Percentiles rank a stretch among this genome's conserved stretches.
Conservation (phyloP, 345 rosid species). For the Pelargonium nanum region DNA sequence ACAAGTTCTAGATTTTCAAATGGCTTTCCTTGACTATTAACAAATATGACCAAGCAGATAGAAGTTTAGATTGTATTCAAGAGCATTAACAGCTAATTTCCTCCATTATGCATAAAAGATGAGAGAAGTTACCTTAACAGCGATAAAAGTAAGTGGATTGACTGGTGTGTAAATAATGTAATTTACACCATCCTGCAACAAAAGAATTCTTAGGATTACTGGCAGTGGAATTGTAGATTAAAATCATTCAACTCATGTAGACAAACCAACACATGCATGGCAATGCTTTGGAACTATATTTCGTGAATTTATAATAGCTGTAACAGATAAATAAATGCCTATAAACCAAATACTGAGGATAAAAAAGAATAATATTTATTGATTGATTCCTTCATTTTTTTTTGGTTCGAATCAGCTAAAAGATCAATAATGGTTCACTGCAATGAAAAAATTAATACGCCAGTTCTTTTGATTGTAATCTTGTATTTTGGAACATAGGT, state of each 20-base stretch:
- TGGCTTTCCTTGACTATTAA: neutral
- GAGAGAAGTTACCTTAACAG: slow-evolving; percentile 49
- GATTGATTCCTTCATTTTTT: too few relatives aligned
- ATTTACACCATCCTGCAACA: slow-evolving; percentile 78
- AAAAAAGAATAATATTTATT: too few relatives aligned
- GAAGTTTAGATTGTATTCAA: slow-evolving; percentile 1
- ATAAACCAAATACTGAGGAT: too few relatives aligned
- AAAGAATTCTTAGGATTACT: slow-evolving; percentile 6
- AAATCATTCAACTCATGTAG: neutral
- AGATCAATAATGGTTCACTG: too few relatives aligned
- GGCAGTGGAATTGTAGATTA: neutral
- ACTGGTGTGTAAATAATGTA: slow-evolving; percentile 81
- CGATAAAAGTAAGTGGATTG: slow-evolving; percentile 84
- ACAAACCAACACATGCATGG: neutral
- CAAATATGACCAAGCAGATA: neutral
- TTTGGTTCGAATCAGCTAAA: too few relatives aligned
- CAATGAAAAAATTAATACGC: too few relatives aligned
- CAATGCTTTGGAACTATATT: too few relatives aligned
- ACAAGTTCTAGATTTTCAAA: neutral
- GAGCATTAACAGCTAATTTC: slow-evolving; percentile 1
- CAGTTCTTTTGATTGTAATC: too few relatives aligned
- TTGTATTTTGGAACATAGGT: too few relatives aligned
- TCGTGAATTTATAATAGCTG: too few relatives aligned
- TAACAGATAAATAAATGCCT: too few relatives aligned
- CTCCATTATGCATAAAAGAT: neutral